A percentile compares a stretch with the other conserved stretches of the same genome.
Evolutionary conservation across 1,139 yeast genomes (phyloP).

Genomic region (Geotrichum klebahnii): DNA sequence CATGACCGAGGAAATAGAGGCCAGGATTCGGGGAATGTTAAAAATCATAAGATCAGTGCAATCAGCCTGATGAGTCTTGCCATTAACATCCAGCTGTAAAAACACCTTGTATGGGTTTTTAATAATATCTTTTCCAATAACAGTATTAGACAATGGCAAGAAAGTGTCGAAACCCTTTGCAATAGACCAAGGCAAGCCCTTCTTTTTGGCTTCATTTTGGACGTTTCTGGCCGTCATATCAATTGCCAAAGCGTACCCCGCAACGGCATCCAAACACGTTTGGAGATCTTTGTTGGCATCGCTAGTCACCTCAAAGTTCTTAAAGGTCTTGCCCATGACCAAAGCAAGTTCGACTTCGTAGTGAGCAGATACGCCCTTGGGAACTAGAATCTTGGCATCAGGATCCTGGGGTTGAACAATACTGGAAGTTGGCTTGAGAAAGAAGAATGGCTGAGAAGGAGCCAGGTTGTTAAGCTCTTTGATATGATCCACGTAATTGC

Average conservation of each 20-base stretch:
- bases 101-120: slow-evolving; percentile 72
- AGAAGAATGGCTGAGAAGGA: slow-evolving; percentile 81
- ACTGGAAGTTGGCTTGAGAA: slow-evolving; percentile 65
- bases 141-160: slow-evolving; percentile 64
- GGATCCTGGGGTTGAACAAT: slow-evolving; percentile 46
- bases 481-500: slow-evolving; percentile 93
- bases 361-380: slow-evolving; percentile 76
- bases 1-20: slow-evolving; percentile 82
- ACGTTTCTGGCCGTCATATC: slow-evolving; percentile 95
- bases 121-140: slow-evolving; percentile 61
- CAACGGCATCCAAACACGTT: slow-evolving; percentile 56
- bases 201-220: slow-evolving; percentile 89
- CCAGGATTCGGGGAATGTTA: slow-evolving; percentile 74
- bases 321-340: slow-evolving; percentile 59
- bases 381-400: slow-evolving; percentile 73
- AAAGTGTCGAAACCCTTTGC: slow-evolving; percentile 97
- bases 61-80: slow-evolving; percentile 66
- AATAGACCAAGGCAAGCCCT: slow-evolving; percentile 94
- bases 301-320: slow-evolving; percentile 56
- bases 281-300: slow-evolving; percentile 51
- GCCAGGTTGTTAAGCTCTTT: slow-evolving; percentile 76
- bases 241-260: slow-evolving; percentile 80
- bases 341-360: slow-evolving; percentile 92
- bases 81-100: slow-evolving; percentile 67
- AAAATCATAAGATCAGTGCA: slow-evolving; percentile 81